A percentile compares a stretch with the other conserved stretches of the same genome.
Evolutionary conservation across 495 filamentous ascomycete genomes (phyloP).

Genomic region (Podospora australis): DNA sequence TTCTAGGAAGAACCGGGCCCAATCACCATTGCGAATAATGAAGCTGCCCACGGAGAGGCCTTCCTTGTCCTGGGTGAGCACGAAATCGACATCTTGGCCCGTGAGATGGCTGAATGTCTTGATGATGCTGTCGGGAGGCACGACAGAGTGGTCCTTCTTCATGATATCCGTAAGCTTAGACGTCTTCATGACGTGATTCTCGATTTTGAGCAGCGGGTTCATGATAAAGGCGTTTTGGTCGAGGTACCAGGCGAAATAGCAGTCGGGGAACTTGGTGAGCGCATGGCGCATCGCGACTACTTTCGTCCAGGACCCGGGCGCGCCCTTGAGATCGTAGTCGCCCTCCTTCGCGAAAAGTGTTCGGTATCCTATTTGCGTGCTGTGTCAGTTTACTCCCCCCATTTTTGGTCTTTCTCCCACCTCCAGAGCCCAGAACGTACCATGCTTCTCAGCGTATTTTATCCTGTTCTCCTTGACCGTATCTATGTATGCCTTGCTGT

Average conservation of each 20-base stretch:
- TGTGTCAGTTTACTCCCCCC: neutral
- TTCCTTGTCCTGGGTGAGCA: conserved; percentile 77
- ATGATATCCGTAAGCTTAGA: conserved; percentile 67
- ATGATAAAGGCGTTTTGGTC: conserved; percentile 81
- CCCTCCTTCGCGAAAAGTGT: conserved; percentile 70
- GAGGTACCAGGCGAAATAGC: conserved; percentile 77
- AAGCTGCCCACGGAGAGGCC: conserved; percentile 74
- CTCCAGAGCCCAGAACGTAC: conserved; percentile 55
- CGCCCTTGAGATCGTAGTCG: conserved; percentile 68
- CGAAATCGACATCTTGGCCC: conserved; percentile 69
- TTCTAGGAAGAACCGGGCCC: conserved; percentile 88
- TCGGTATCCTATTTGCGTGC: conserved; percentile 61
- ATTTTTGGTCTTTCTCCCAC: neutral
- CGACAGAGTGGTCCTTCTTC: conserved; percentile 77
- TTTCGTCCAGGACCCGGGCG: conserved; percentile 67
- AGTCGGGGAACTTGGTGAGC: conserved; percentile 67
- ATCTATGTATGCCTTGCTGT: conserved; percentile 57
- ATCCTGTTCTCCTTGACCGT: conserved; percentile 74
- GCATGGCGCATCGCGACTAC: conserved; percentile 88
- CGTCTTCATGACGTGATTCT: conserved; percentile 61
- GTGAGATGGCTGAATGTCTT: conserved; percentile 82
- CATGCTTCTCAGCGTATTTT: conserved; percentile 82
- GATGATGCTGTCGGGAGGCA: conserved; percentile 93
- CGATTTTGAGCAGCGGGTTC: conserved; percentile 65
- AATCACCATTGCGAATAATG: conserved; percentile 75